These are phyloP conservation scores for Eragrostis tef DNA, from an alignment of 202 grass and related monocot genomes.

Conservation along the genomic window DNA sequence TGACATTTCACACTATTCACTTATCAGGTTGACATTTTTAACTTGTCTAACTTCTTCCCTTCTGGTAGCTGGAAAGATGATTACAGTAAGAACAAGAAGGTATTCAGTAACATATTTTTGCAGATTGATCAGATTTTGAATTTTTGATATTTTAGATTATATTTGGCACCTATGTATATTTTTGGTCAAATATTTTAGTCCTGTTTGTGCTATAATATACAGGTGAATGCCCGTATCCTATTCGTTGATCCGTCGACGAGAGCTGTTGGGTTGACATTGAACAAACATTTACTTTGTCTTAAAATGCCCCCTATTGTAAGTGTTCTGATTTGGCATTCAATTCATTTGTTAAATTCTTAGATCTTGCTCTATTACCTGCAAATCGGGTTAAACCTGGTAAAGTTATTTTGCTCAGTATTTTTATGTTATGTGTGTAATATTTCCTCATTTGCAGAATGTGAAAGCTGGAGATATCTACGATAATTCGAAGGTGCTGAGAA, in stretches of 20 bases:
- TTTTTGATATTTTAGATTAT: not conserved
- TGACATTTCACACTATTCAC: constrained; percentile 29
- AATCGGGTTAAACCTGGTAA: constrained; percentile 16
- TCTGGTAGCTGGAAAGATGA: constrained; percentile 81
- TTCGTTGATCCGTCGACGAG: constrained; percentile 95
- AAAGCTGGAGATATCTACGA: constrained; percentile 93
- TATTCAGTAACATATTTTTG: constrained; percentile 17
- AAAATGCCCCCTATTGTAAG: constrained; percentile 81
- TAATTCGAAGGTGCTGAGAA: constrained; percentile 65
- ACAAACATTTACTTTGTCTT: constrained; percentile 67
- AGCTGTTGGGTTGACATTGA: constrained; percentile 97
- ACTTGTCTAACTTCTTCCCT: constrained; percentile 68
- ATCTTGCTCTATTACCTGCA: constrained; percentile 31
- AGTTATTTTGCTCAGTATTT: not conserved
- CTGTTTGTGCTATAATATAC: constrained; percentile 42
- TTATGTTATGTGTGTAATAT: constrained; percentile 26
- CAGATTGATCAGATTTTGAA: not conserved
- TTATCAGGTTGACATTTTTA: constrained; percentile 82
- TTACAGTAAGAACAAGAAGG: constrained; percentile 88
- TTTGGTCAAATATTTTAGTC: constrained; percentile 17
- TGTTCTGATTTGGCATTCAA: too few relatives aligned
- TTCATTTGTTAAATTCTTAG: too few relatives aligned
- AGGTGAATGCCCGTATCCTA: constrained; percentile 94
- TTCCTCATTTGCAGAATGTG: constrained; percentile 57
- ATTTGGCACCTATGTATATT: not conserved